Percentiles rank a stretch among this genome's conserved stretches.
phyloP scores from a whole-genome alignment of 768 basidiomycete genomes.

The Flagelloscypha sp. region DNA sequence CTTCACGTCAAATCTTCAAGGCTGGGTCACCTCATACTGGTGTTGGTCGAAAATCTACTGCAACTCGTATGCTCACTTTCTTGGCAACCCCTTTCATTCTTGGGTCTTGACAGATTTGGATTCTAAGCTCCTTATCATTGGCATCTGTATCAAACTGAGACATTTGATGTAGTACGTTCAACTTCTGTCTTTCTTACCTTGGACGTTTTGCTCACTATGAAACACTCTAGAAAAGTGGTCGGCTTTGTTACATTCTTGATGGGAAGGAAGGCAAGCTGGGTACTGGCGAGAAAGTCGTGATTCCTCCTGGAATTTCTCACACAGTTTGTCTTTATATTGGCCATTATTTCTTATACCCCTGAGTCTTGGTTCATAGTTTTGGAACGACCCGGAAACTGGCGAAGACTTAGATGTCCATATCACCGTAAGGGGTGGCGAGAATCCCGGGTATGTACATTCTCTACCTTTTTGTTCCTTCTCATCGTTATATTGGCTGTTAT shows the following conservation, averaged over 20 bases:
- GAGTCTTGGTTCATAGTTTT: slow-evolving; percentile 14
- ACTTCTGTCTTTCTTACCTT: neutral
- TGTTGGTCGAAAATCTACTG: slow-evolving; percentile 16
- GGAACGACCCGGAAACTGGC: slow-evolving; percentile 16
- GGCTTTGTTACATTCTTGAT: slow-evolving; percentile 18
- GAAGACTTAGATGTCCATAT: slow-evolving; percentile 18
- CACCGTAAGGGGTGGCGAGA: slow-evolving; percentile 17
- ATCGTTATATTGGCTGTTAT: neutral
- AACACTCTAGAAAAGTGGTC: slow-evolving; percentile 16
- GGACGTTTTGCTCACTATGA: too few species aligned
- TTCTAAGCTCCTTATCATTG: slow-evolving; percentile 18
- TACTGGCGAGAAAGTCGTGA: slow-evolving; percentile 16
- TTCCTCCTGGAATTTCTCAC: slow-evolving; percentile 16
- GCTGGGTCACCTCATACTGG: slow-evolving; percentile 18
- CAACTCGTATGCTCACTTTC: slow-evolving; percentile 13
- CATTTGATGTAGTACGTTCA: slow-evolving; percentile 17
- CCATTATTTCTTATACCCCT: neutral
- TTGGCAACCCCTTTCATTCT: neutral
- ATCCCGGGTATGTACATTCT: slow-evolving; percentile 11
- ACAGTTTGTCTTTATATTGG: slow-evolving; percentile 9
- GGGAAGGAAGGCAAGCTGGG: slow-evolving; percentile 16
- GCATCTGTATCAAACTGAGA: slow-evolving; percentile 21
- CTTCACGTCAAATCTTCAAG: slow-evolving; percentile 16
- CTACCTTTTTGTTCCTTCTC: too few species aligned
- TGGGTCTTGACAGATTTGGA: too few species aligned